Base-by-base conservation (phyloP, 805 yeast genomes). In the Hanseniaspora vineae region DNA sequence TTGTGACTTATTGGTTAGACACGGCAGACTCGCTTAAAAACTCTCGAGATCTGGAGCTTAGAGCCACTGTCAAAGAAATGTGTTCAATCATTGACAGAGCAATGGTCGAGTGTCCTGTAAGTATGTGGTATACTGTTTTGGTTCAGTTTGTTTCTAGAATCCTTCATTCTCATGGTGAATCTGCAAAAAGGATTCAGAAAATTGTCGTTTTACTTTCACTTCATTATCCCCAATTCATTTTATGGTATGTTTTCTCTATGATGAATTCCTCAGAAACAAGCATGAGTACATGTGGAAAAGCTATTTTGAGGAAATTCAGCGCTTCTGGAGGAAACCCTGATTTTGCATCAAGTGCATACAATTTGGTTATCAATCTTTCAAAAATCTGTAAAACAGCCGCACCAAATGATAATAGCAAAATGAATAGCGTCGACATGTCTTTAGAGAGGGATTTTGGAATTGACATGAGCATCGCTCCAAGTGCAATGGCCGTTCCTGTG, bases 1-100 rank as follows among this genome's bases (percentile, higher is more conserved):
- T 86, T n/a, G 73, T 89, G 5, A 87, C 96, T 0, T 73, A 85
- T 9, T 92, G 98, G 98, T 67, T 92, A 20, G 96, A 89, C 55
- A 84, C 81, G 60, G 78, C 72, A 3, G 60, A 56, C 31, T 13
- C 20, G 31, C 31, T 40, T 20, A 45, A 31, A 17, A 35, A 39
- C 2, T 17, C 17, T 20, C 31, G 32, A 3, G 42, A 42, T 2
- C 6, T 23, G 10, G 45, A 52, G 6, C 50, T 61, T 14, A 55
- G 58, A 31, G 67, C 60, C 48, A 65, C 68, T 39, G 62, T 78
- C 31, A 64, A 69, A 2, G 67, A 67, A 37, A 78, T 80, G 18
- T 66, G 77, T 39, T 70, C 68, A 23, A 74, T 71, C 45, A 66
- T 82, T 19, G 64, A 66, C 5, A 68, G 67, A 20, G 69, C 75